Evolutionary conservation across 352 stramenopile species (phyloP).

Genomic region (Globisporangium nodosum): DNA sequence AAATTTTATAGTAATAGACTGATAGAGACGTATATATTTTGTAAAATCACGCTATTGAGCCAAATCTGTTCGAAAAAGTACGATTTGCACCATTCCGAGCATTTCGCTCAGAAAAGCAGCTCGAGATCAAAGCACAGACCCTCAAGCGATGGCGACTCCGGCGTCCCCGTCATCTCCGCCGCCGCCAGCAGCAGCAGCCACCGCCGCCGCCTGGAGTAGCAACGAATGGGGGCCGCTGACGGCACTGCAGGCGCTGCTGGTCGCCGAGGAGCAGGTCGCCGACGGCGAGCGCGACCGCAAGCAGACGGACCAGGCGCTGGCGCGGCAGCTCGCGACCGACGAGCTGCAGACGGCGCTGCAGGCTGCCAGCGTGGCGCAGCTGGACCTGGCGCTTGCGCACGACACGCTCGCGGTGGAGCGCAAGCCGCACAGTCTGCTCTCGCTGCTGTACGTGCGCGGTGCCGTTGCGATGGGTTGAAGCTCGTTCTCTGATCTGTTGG

Average conservation of each 20-base stretch:
- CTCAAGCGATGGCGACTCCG: not conserved
- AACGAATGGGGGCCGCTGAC: conserved; percentile 46
- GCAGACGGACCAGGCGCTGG: conserved; percentile 40
- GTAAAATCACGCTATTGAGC: not conserved
- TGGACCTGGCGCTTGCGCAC: conserved; percentile 51
- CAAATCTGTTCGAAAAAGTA: not conserved
- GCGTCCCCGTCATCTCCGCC: not conserved
- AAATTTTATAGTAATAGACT: not conserved
- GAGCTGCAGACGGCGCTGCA: conserved; percentile 43
- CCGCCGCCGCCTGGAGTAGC: not conserved
- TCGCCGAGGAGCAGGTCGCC: conserved; percentile 24
- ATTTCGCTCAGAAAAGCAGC: not conserved
- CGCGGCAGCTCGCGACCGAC: conserved; percentile 31
- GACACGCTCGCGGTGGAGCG: conserved; percentile 43
- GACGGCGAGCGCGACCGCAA: conserved; percentile 40
- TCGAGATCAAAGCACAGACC: not conserved
- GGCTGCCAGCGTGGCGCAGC: conserved; percentile 42
- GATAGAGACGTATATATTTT: too few relatives aligned
- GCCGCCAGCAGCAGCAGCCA: not conserved
- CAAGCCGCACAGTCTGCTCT: conserved; percentile 36
- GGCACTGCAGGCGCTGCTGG: conserved; percentile 37
- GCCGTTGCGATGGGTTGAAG: not conserved
- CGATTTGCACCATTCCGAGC: too few relatives aligned
- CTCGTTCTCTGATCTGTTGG: not conserved
- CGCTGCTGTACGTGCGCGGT: conserved; percentile 34